These are phyloP conservation scores for Trichoderma orchidacearum DNA, from an alignment of 495 filamentous ascomycete species.

Conservation along the genomic window DNA sequence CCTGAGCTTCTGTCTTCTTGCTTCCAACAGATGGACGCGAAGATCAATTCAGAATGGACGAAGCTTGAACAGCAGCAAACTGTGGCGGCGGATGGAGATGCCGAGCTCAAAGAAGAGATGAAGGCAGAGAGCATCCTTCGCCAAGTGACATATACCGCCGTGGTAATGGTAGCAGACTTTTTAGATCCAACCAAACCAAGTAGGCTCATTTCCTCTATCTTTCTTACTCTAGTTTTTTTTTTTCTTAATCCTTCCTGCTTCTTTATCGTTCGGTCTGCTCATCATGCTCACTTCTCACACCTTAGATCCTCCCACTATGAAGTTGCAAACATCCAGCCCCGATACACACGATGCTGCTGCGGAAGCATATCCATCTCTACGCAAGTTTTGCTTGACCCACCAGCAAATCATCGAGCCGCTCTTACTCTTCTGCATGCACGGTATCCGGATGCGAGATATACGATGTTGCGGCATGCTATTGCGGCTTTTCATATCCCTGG, in stretches of 20 bases:
- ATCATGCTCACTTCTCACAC: neutral
- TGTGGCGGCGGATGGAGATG: conserved; percentile 39
- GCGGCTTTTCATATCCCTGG: conserved; percentile 67
- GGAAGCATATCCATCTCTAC: conserved; percentile 36
- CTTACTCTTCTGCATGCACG: conserved; percentile 82
- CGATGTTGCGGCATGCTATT: conserved; percentile 77
- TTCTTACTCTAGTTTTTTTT: conserved; percentile 1
- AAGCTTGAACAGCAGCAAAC: conserved; percentile 44
- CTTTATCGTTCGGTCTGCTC: neutral
- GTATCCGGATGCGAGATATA: conserved; percentile 79
- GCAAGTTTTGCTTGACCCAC: conserved; percentile 69
- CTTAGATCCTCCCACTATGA: neutral
- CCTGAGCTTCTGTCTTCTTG: conserved; percentile 72
- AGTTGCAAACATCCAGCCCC: neutral
- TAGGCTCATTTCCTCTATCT: conserved; percentile 17
- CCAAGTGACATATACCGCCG: conserved; percentile 83
- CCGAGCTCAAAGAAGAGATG: conserved; percentile 82
- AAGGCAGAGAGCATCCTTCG: conserved; percentile 91
- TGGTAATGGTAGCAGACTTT: conserved; percentile 77
- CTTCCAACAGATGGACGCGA: conserved; percentile 74
- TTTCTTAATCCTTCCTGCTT: neutral
- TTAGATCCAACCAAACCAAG: conserved; percentile 56
- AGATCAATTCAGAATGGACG: conserved; percentile 80
- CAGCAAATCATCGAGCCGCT: conserved; percentile 72
- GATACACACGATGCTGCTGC: conserved; percentile 1